A percentile compares a stretch with the other conserved stretches of the same genome.
phyloP scores from a whole-genome alignment of 169 alveolate genomes.

The Cytauxzoon felis region DNA sequence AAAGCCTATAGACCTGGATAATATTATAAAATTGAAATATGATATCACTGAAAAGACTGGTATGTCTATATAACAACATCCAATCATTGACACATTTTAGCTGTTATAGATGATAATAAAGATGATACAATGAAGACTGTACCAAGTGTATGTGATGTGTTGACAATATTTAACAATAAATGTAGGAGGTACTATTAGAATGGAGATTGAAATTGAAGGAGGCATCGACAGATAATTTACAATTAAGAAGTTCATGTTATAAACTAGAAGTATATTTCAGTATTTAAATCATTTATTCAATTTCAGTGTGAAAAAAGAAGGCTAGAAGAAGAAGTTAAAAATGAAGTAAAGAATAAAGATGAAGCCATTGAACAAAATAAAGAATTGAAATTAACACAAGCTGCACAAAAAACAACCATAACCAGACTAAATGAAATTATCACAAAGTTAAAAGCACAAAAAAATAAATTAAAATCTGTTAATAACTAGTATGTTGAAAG shows the following conservation, averaged over 20 bases:
- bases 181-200: not conserved
- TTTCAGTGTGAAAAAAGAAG: slow-evolving; percentile 24
- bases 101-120: not conserved
- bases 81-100: not conserved
- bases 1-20: not conserved
- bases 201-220: slow-evolving; percentile 5
- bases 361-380: slow-evolving; percentile 9
- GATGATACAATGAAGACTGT: not conserved
- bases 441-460: not conserved
- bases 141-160: no score
- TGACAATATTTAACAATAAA: no score
- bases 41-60: slow-evolving; percentile 1
- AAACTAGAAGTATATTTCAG: not conserved
- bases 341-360: not conserved
- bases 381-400: slow-evolving; percentile 13
- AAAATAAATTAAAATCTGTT: slow-evolving; percentile 17
- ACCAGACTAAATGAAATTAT: slow-evolving; percentile 10
- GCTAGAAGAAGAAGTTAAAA: slow-evolving; percentile 4
- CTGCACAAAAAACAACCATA: slow-evolving; percentile 35
- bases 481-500: slow-evolving; percentile 47
- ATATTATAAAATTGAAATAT: slow-evolving; percentile 23
- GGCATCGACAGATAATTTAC: slow-evolving; percentile 36
- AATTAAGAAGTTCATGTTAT: not conserved
- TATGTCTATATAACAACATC: not conserved
- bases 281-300: not conserved